Evolutionary conservation across 2,329 filamentous ascomycete species (phyloP).

Genomic region (Didymella pinodella): DNA sequence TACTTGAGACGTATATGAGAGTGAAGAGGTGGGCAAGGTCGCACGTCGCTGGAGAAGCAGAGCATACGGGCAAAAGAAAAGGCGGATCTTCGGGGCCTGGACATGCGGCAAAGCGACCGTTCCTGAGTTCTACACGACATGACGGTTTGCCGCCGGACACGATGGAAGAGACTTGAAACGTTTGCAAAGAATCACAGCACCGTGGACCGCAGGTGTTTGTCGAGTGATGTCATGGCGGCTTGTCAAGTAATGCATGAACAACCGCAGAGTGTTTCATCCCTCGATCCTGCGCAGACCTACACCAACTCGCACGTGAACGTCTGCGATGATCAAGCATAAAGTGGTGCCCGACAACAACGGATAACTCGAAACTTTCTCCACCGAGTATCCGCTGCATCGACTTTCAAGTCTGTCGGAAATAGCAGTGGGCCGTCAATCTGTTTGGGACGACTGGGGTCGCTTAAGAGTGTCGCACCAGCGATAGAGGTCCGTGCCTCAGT

Average conservation of each 20-base stretch:
- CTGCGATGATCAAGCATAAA: not conserved
- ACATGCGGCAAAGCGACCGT: constrained; percentile 23
- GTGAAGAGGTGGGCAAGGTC: constrained; percentile 78
- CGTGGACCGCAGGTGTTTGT: not conserved
- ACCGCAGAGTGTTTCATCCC: constrained; percentile 7
- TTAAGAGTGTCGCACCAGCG: constrained; percentile 29
- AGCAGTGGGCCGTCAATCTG: constrained; percentile 34
- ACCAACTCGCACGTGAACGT: not conserved
- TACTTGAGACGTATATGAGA: constrained; percentile 68
- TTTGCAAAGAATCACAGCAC: not conserved
- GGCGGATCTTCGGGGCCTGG: constrained; percentile 12
- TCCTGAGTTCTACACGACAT: constrained; percentile 19
- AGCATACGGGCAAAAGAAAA: constrained; percentile 32
- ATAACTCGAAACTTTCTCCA: not conserved
- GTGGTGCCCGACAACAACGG: not conserved
- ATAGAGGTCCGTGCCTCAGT: constrained; percentile 34
- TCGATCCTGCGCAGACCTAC: not conserved
- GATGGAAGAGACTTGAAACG: constrained; percentile 34
- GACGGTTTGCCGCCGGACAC: constrained; percentile 46
- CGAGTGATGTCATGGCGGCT: not conserved
- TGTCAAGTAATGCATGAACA: not conserved
- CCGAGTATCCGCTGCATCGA: not conserved
- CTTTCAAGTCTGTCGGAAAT: constrained; percentile 27
- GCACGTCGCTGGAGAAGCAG: constrained; percentile 64
- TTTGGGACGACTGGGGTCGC: constrained; percentile 10